Base-by-base conservation (phyloP, 495 filamentous ascomycete genomes). In the Trichoderma reesei region DNA sequence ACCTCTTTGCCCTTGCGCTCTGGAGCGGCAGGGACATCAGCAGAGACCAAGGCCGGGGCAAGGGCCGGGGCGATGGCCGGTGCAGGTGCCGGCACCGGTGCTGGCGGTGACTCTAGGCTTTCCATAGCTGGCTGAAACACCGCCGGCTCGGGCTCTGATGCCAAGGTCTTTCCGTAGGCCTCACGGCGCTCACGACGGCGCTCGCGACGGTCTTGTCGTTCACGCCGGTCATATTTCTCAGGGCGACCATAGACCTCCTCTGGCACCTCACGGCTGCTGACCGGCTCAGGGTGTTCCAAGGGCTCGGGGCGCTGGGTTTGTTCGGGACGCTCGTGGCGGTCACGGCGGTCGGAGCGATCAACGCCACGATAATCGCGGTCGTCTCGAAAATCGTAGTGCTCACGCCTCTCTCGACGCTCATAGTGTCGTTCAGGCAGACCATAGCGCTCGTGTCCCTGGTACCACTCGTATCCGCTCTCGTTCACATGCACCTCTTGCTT, bases 161-260 rank as follows among this genome's bases (percentile, higher is more conserved):
- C 70, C 26, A 56, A 44, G n/a, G 64, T 42, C 26, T 42, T 67
- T 59, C 70, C 66, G 51, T 65, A 56, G 26, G 13, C 26, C 20
- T 56, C 51, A 8, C 46, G 46, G 13, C 26, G 51, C 26, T 56
- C 26, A 3, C 51, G 51, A 9, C 51, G 51, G 10, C 51, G 51
- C 18, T 56, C 51, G 20, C 51, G 51, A 56, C 51, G 51, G 5
- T 56, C 51, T 33, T 34, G 51, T 56, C 51, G 51, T 10, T 56
- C 51, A 56, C 26, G 51, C 11, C 51, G 51, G 33, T 56, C 51
- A 33, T 31, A 56, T 34, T 34, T 31, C 9, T 56, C 51, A 56
- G 51, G 26, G 20, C 51, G 44, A 16, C 18, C 44, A 20, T 26
- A 48, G n/a, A 16, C 44, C 1, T 48, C 44, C 16, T 48, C 44